phyloP scores from a whole-genome alignment of 805 yeast genomes.

The Candida ficus region DNA sequence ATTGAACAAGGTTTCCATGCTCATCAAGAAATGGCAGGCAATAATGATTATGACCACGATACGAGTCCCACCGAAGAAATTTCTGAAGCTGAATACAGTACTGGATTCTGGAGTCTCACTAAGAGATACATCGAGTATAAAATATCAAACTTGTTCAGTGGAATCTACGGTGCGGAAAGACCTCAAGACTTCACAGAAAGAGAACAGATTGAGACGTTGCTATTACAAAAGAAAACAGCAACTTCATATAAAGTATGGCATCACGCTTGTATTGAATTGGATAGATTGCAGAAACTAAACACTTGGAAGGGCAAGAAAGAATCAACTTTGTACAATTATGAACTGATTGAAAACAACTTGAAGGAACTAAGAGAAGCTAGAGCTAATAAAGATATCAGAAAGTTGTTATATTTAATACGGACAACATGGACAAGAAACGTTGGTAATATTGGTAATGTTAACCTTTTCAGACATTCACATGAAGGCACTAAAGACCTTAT shows the following conservation, averaged over 20 bases:
- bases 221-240: slow-evolving; percentile 43
- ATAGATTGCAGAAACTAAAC: slow-evolving; percentile 55
- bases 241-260: slow-evolving; percentile 63
- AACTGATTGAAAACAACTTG: slow-evolving; percentile 48
- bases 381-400: slow-evolving; percentile 46
- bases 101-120: slow-evolving; percentile 7
- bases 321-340: slow-evolving; percentile 69
- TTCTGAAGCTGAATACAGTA: neutral
- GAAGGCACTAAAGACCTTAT: slow-evolving; percentile 83
- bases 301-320: slow-evolving; percentile 65
- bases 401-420: slow-evolving; percentile 66
- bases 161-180: slow-evolving; percentile 7
- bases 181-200: slow-evolving; percentile 24
- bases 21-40: slow-evolving; percentile 2
- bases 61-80: neutral
- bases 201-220: slow-evolving; percentile 32
- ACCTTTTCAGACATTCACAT: slow-evolving; percentile 69
- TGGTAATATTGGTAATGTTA: slow-evolving; percentile 82
- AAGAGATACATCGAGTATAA: slow-evolving; percentile 5
- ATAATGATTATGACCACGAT: neutral
- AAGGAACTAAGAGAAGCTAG: slow-evolving; percentile 58
- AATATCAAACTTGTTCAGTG: neutral
- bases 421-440: slow-evolving; percentile 82
- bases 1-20: slow-evolving; percentile 6
- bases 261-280: slow-evolving; percentile 56